Percentiles rank a stretch among this genome's conserved stretches.
These are phyloP conservation scores for Mucor saturninus DNA, from an alignment of 371 early-diverging fungal genomes.

Conservation along the genomic window DNA sequence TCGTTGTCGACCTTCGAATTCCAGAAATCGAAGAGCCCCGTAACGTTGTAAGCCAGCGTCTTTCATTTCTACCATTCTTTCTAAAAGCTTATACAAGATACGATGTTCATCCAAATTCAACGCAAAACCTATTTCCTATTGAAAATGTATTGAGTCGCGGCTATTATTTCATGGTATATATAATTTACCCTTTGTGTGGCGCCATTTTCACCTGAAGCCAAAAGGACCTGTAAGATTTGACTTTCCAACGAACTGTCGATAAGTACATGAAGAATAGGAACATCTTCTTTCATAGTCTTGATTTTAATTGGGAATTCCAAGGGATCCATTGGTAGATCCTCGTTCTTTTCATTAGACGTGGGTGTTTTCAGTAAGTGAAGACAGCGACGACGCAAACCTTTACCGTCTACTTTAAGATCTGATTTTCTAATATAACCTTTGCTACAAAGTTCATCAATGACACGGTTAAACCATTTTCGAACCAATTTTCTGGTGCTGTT, in stretches of 20 bases:
- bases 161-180: background rate
- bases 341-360: background rate
- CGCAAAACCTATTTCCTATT: slow-evolving; percentile 18
- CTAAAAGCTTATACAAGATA: slow-evolving; percentile 27
- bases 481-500: slow-evolving; percentile 17
- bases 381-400: slow-evolving; percentile 24
- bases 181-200: slow-evolving; percentile 25
- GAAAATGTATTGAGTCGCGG: background rate
- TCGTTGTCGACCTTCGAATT: slow-evolving; percentile 41
- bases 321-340: background rate
- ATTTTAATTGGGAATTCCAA: slow-evolving; percentile 10
- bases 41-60: background rate
- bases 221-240: slow-evolving; percentile 25
- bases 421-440: slow-evolving; percentile 30
- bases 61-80: slow-evolving; percentile 11
- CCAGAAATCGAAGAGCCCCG: slow-evolving; percentile 28
- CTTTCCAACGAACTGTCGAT: slow-evolving; percentile 23
- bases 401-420: slow-evolving; percentile 6
- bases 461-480: slow-evolving; percentile 43
- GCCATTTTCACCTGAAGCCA: slow-evolving; percentile 26
- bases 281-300: slow-evolving; percentile 4
- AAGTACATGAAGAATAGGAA: slow-evolving; percentile 11
- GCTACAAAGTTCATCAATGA: slow-evolving; percentile 26
- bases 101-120: slow-evolving; percentile 25
- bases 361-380: slow-evolving; percentile 20